Base-by-base conservation (phyloP, 1,284 basidiomycete species). In the Ceratobasidium sp. region DNA sequence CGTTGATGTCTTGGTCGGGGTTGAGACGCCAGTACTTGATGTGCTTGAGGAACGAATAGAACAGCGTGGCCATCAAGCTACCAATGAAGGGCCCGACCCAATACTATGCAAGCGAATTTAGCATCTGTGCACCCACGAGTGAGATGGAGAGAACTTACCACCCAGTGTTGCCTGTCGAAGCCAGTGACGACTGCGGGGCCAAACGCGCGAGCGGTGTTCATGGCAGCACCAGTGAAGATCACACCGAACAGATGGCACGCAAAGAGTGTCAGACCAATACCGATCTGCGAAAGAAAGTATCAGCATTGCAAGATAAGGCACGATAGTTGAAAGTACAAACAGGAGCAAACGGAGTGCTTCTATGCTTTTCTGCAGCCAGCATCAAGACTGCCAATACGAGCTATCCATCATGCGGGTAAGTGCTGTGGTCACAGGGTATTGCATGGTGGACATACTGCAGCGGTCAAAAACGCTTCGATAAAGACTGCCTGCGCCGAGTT, bases 131-230 rank as follows among this genome's bases (percentile, higher is more conserved):
- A 23, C 41, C 46, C 23, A 47, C 50, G 41, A n/a, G 1, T 21
- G 18, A 28, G 11, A 44, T n/a, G 14, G 52, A 35, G 11, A 28
- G 2, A n/a, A 79, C 81, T 79, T 76, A 83, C 82, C 55, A 83
- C 80, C 82, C 82, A 82, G 75, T 83, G 82, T 58, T 81, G 80
- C 18, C 61, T 54, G 1, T 82, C 80, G 78, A 92, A 92, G 7
- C 87, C 86, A 1, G 86, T 83, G 50, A 93, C 84, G 18, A 88
- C 88, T 1, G 91, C 89, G 0, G 92, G 92, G 1, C 91, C 92
- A 78, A 93, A 93, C 0, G 91, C 82, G 75, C 91, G 86, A 16
- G 92, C 91, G 1, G 90, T 89, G 79, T 93, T 93, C 85, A 88
- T 86, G 18, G 83, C 84, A 9, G 85, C 87, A 6, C 88, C 87